A percentile compares a stretch with the other conserved stretches of the same genome.
Evolutionary conservation across 495 filamentous ascomycete genomes (phyloP).

Genomic region (Penicillium taxi): DNA sequence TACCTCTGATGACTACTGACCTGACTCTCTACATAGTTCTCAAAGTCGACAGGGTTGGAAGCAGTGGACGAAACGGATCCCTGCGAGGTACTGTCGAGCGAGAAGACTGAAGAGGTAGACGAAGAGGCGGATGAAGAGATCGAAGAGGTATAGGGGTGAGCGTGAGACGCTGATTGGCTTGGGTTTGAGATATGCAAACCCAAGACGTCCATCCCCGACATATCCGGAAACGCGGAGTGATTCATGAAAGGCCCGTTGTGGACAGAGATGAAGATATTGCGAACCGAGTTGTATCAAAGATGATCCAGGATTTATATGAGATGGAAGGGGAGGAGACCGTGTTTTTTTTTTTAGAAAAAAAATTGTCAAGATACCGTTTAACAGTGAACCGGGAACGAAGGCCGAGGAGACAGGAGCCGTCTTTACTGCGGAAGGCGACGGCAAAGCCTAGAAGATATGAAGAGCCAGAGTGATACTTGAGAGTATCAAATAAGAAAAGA

Average conservation of each 20-base stretch:
- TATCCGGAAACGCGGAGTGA: conserved; percentile 27
- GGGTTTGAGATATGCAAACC: conserved; percentile 40
- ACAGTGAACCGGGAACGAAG: conserved; percentile 42
- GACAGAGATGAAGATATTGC: conserved; percentile 9
- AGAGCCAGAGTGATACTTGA: conserved; percentile 23
- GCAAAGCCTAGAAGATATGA: conserved; percentile 31
- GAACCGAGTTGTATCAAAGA: conserved; percentile 8
- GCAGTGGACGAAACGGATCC: conserved; percentile 45
- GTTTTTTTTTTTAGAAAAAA: too few species aligned
- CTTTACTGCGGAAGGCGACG: conserved; percentile 40
- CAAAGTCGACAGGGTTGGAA: conserved; percentile 40
- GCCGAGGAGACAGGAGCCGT: conserved; percentile 40
- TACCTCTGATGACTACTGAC: conserved; percentile 19
- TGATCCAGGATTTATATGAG: conserved; percentile 29
- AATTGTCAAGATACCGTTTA: conserved; percentile 38
- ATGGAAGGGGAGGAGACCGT: too few species aligned
- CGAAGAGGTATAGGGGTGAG: conserved; percentile 57
- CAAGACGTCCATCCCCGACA: conserved; percentile 45
- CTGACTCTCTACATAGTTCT: conserved; percentile 36
- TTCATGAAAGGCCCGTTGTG: conserved; percentile 15
- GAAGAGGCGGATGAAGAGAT: conserved; percentile 68
- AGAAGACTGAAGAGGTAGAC: conserved; percentile 73
- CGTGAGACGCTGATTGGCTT: conserved; percentile 30
- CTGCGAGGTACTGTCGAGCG: conserved; percentile 52
- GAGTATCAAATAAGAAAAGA: too few species aligned